phyloP scores from a whole-genome alignment of 192 early-diverging fungal species.

The Backusella morwellensis region DNA sequence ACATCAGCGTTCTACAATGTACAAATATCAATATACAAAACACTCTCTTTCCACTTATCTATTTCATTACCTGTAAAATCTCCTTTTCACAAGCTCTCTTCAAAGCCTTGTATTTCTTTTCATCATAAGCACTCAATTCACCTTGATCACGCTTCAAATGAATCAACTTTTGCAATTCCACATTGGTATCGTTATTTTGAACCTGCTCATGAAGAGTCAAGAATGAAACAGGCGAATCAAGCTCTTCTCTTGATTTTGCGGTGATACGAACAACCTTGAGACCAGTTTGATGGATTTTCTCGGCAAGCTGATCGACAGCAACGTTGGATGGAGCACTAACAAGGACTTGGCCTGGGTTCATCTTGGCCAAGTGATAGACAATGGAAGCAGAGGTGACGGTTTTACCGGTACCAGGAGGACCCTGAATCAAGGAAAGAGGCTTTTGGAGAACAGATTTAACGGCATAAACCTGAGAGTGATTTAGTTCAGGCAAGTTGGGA shows the following conservation, averaged over 20 bases:
- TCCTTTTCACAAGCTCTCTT: slow-evolving; percentile 88
- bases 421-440: slow-evolving; percentile 95
- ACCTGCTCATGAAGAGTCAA: slow-evolving; percentile 98
- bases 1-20: slow-evolving; percentile 84
- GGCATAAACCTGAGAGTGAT: slow-evolving; percentile 94
- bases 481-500: slow-evolving; percentile 93
- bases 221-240: slow-evolving; percentile 93
- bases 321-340: slow-evolving; percentile 99
- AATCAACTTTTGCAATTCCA: slow-evolving; percentile 91
- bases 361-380: slow-evolving; percentile 94
- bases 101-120: slow-evolving; percentile 80
- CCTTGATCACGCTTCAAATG: slow-evolving; percentile 86
- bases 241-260: slow-evolving; percentile 89
- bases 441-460: slow-evolving; percentile 91
- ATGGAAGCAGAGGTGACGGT: slow-evolving; percentile 97
- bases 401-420: slow-evolving; percentile 96
- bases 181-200: slow-evolving; percentile 89
- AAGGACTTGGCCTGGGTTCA: slow-evolving; percentile 88
- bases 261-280: slow-evolving; percentile 94
- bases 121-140: slow-evolving; percentile 87
- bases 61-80: slow-evolving; percentile 66
- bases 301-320: slow-evolving; percentile 97
- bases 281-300: slow-evolving; percentile 93
- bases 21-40: background rate
- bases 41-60: background rate